phyloP scores from a whole-genome alignment of 2,329 filamentous ascomycete genomes.

The Colletotrichum sp. region DNA sequence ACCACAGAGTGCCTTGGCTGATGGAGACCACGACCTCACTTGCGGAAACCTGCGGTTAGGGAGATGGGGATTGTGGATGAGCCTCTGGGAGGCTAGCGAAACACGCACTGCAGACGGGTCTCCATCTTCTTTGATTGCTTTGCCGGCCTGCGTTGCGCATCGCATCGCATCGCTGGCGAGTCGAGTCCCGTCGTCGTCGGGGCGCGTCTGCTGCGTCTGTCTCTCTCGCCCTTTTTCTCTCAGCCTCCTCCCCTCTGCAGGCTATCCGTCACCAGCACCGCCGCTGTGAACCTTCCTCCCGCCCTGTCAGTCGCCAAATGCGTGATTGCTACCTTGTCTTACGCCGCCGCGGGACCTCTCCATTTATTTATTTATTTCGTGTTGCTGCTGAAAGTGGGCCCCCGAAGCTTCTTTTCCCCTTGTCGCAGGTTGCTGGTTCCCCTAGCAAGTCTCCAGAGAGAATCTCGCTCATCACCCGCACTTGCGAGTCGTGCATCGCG shows the following conservation, averaged over 20 bases:
- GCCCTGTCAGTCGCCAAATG: background rate
- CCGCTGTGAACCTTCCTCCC: background rate
- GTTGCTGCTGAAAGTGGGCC: background rate
- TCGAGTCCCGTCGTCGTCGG: background rate
- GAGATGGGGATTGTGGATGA: background rate
- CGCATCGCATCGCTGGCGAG: background rate
- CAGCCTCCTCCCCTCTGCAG: background rate
- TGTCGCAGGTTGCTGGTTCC: background rate
- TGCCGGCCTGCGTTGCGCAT: background rate
- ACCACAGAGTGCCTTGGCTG: slow-evolving; percentile 4
- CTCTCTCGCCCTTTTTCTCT: background rate
- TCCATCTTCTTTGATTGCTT: background rate
- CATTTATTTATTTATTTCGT: background rate
- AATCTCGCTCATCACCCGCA: background rate
- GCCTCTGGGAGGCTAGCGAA: slow-evolving; percentile 4
- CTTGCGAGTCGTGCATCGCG: background rate
- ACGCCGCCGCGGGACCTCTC: background rate
- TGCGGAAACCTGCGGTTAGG: slow-evolving; percentile 8
- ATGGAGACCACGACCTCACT: slow-evolving; percentile 9
- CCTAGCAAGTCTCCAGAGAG: background rate
- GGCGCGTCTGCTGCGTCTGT: background rate
- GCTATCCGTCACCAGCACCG: background rate
- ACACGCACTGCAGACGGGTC: slow-evolving; percentile 1
- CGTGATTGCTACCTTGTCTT: background rate
- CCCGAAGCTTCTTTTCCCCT: background rate